Evolutionary conservation across 2,329 filamentous ascomycete species (phyloP).

Genomic region (Phialemoniopsis sp.): DNA sequence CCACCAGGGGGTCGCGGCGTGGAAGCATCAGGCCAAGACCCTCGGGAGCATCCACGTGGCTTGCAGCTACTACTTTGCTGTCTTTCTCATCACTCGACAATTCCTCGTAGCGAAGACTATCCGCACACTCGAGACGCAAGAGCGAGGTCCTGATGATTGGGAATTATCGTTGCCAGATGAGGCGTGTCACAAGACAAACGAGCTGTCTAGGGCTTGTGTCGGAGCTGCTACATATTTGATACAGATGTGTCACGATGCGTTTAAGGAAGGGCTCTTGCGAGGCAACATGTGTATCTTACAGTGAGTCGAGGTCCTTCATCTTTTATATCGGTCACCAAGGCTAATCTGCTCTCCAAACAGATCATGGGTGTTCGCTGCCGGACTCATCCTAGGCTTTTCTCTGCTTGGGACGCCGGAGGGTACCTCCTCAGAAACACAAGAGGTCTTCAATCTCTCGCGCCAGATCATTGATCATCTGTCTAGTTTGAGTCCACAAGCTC

Average conservation of each 20-base stretch:
- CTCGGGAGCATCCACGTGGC: slow-evolving; percentile 11
- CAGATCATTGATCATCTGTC: no score
- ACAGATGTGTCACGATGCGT: slow-evolving; percentile 11
- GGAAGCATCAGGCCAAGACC: not conserved
- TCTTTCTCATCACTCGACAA: slow-evolving; percentile 12
- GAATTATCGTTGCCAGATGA: slow-evolving; percentile 1
- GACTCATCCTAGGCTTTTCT: slow-evolving; percentile 8
- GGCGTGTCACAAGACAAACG: slow-evolving; percentile 1
- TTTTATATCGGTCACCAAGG: not conserved
- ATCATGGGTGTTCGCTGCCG: slow-evolving; percentile 9
- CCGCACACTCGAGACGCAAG: not conserved
- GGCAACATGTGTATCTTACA: slow-evolving; percentile 12
- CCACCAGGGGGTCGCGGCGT: no score
- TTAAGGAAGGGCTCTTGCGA: slow-evolving; percentile 8
- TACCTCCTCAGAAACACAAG: no score
- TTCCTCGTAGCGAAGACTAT: slow-evolving; percentile 11
- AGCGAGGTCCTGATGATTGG: no score
- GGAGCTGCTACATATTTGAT: slow-evolving; percentile 12
- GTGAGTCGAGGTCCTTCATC: not conserved
- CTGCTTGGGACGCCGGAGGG: slow-evolving; percentile 1
- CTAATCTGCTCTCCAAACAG: not conserved
- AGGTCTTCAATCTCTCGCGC: no score
- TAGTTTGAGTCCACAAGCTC: no score
- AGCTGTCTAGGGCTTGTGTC: slow-evolving; percentile 12
- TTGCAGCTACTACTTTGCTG: slow-evolving; percentile 15